A percentile compares a stretch with the other conserved stretches of the same genome.
Evolutionary conservation across 2,329 filamentous ascomycete species (phyloP).

Genomic region (Penicillium sp.): DNA sequence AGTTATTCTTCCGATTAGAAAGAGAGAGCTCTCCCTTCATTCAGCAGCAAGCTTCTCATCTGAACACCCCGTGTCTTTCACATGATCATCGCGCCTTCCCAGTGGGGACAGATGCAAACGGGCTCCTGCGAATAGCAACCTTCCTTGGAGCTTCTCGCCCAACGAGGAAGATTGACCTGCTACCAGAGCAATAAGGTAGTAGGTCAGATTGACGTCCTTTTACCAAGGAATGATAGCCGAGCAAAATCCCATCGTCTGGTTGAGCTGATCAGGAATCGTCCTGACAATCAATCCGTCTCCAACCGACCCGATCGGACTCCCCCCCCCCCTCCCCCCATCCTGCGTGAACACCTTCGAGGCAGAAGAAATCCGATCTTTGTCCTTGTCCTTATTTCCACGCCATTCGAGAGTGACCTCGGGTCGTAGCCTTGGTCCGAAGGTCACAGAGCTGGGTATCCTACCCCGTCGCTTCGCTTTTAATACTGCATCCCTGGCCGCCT

Average conservation of each 20-base stretch:
- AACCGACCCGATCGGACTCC: conserved; percentile 59
- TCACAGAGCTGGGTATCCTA: background rate
- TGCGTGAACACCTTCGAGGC: conserved; percentile 2
- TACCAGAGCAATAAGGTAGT: conserved; percentile 25
- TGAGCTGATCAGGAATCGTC: conserved; percentile 68
- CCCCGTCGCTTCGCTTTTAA: conserved; percentile 5
- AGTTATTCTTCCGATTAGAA: background rate
- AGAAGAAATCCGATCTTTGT: too few relatives aligned
- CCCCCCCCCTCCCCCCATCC: conserved; percentile 44
- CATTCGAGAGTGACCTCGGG: too few relatives aligned
- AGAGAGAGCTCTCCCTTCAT: background rate
- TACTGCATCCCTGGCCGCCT: conserved; percentile 11
- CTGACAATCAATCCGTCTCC: conserved; percentile 57
- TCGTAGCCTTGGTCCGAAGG: too few relatives aligned
- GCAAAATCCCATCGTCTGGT: conserved; percentile 41
- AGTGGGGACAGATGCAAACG: too few relatives aligned
- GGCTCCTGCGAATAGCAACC: background rate
- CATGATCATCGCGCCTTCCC: too few relatives aligned
- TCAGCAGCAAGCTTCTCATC: too few relatives aligned
- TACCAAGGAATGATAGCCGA: conserved; percentile 37
- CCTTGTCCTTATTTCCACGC: too few relatives aligned
- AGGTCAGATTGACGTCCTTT: conserved; percentile 40
- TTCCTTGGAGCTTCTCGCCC: conserved; percentile 9
- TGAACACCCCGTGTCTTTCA: too few relatives aligned
- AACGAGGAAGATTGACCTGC: conserved; percentile 24